Base-by-base conservation (phyloP, 768 basidiomycete species). In the Rhizopogon rudus region DNA sequence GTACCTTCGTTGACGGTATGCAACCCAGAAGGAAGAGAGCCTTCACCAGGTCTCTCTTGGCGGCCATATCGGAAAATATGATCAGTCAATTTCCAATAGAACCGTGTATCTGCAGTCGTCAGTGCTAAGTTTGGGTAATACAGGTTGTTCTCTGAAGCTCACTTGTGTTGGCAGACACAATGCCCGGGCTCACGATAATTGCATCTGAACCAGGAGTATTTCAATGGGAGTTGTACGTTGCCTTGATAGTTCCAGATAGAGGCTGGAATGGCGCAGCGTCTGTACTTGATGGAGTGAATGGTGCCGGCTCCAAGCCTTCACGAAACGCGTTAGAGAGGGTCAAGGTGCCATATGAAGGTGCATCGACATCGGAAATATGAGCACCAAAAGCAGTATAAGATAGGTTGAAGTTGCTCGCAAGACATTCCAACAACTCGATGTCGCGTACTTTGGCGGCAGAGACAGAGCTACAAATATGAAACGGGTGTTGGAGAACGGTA, bases 61-160 rank as follows among this genome's bases (percentile, higher is more conserved):
- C 73, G 72, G n/a, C 64, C 67, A 55, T 89, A 91, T n/a, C 88
- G 81, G 78, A 87, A 89, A 57, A 91, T 89, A 60, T 88, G 86
- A 50, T 55, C 58, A 2, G 69, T 69, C 16, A 75, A 61, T 49
- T 71, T 67, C 77, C 79, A 78, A 60, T 80, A 80, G 57, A 64
- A 73, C n/a, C 63, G 63, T 12, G 77, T 79, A 53, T 80, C 78
- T 76, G 57, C 22, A 33, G 28, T 46, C 17, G 17, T 14, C n/a
- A 17, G 25, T 13, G n/a, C 29, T 25, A 51, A 43, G 37, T 28
- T 9, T 25, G 14, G 45, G 37, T 1, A 44, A 44, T 33, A 51
- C 53, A 31, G 40, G 39, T 16, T 3, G 7, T 25, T 41, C 28
- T 28, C 10, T 7, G 52, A 40, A 40, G 39, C 67, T 10, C 40